These are phyloP conservation scores for Dendrocalamus sinicus DNA, from an alignment of 176 grass and related monocot genomes.

Conservation along the genomic window DNA sequence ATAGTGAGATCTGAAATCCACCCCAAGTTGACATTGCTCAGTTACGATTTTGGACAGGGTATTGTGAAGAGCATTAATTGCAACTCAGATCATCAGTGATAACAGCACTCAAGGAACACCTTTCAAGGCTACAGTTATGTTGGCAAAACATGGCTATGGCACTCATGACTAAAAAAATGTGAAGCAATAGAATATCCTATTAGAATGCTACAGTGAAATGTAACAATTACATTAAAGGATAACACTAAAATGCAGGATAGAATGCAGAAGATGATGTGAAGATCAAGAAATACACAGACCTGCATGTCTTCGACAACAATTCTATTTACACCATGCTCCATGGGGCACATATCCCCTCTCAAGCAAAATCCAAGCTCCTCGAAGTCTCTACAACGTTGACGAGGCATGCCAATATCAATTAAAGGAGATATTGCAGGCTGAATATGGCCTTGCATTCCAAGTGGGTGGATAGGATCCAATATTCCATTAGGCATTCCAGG, in stretches of 20 bases:
- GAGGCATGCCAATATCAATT: constrained; percentile 83
- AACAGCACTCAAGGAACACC: constrained; percentile 31
- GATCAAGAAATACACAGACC: constrained; percentile 59
- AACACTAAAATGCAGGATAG: constrained; percentile 29
- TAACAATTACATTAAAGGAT: constrained; percentile 8
- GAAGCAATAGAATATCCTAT: constrained; percentile 31
- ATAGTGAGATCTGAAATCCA: not conserved
- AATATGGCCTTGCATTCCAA: constrained; percentile 74
- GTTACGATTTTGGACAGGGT: constrained; percentile 1
- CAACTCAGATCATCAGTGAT: constrained; percentile 18
- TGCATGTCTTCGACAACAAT: constrained; percentile 99
- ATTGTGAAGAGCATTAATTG: constrained; percentile 4
- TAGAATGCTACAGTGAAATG: constrained; percentile 13
- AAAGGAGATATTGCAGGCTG: constrained; percentile 62
- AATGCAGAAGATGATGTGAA: constrained; percentile 45
- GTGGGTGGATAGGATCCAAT: constrained; percentile 83
- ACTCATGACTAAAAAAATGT: constrained; percentile 33
- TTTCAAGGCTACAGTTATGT: constrained; percentile 26
- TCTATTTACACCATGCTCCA: constrained; percentile 98
- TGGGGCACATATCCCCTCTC: constrained; percentile 97
- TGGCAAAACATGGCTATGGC: not conserved
- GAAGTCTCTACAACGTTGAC: constrained; percentile 93
- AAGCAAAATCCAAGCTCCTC: constrained; percentile 97
- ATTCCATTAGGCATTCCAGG: constrained; percentile 86
- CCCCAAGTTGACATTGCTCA: not conserved